These are phyloP conservation scores for Odontarrhena argentea DNA, from an alignment of 345 rosid genomes.

Conservation along the genomic window DNA sequence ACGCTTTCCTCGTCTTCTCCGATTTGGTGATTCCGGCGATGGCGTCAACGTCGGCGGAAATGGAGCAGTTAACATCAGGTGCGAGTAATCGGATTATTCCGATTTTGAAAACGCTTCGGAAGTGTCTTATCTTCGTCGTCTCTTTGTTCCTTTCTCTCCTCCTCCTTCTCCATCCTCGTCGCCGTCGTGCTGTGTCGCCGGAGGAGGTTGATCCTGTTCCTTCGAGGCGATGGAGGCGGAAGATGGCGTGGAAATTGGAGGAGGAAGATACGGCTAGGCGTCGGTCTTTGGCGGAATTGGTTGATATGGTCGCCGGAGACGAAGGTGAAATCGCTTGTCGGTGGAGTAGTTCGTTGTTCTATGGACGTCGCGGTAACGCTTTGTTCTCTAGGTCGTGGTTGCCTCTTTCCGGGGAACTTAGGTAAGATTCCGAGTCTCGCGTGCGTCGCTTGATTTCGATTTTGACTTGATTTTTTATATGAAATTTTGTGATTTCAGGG, in stretches of 20 bases:
- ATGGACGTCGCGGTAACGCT: slow-evolving; percentile 64
- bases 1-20: slow-evolving; percentile 6
- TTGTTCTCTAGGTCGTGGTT: slow-evolving; percentile 91
- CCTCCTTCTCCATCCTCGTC: slow-evolving; percentile 67
- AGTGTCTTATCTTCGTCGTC: slow-evolving; percentile 51
- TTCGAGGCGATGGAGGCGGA: slow-evolving; percentile 48
- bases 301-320: slow-evolving; percentile 56
- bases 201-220: slow-evolving; percentile 34
- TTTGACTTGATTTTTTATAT: background rate
- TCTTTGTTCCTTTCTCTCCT: slow-evolving; percentile 57
- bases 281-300: slow-evolving; percentile 75
- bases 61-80: slow-evolving; percentile 91
- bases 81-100: slow-evolving; percentile 97
- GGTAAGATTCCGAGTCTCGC: slow-evolving; percentile 43
- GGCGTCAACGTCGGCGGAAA: slow-evolving; percentile 62
- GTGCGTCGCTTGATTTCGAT: slow-evolving; percentile 22
- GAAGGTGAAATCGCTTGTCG: slow-evolving; percentile 43
- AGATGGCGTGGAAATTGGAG: slow-evolving; percentile 60
- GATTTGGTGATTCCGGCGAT: slow-evolving; percentile 28
- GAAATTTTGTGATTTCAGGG: slow-evolving; percentile 53
- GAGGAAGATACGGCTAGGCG: slow-evolving; percentile 88
- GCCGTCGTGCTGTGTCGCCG: slow-evolving; percentile 42
- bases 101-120: slow-evolving; percentile 55
- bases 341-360: slow-evolving; percentile 62
- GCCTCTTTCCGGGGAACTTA: slow-evolving; percentile 63